Base-by-base conservation (phyloP, 1,139 yeast genomes). In the Taiozyma sp. region DNA sequence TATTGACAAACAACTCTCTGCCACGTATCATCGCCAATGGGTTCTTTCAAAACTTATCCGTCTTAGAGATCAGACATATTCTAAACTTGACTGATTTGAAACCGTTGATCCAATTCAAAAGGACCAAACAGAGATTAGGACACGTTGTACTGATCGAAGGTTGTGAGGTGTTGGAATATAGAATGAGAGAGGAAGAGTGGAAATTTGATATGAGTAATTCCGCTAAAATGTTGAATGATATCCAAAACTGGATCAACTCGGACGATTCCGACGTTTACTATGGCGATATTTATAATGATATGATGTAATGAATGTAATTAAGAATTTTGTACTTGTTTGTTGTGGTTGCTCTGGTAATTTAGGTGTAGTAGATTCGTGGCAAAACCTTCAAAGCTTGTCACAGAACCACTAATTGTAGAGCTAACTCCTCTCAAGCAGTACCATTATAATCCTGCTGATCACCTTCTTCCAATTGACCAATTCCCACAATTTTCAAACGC, bases 51-150 rank as follows among this genome's bases (percentile, higher is more conserved):
- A 74, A 74, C 47, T 67, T 91, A 47, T 75, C 84, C 3, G 97
- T 91, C 6, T 73, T 91, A 49, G 98, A 91, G 65, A 74, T 91
- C 39, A 73, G 95, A 52, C 82, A 83, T 52, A 75, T 88, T 53
- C 63, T 73, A 4, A 75, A 75, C 30, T 67, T 90, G 42, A 77
- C 81, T 4, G 76, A 85, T 52, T 74, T 88, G 67, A 72, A 70
- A 48, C 83, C 93, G 2, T 67, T 91, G 3, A 83, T 88, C 24
- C 76, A 77, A 57, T 89, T 83, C 71, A 85, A 83, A 62, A 73
- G 85, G 52, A 73, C 80, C 56, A 85, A 82, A 57, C 80, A 78
- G 52, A 68, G 72, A 39, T 66, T 67, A 44, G 80, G 80, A 8
- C 72, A 78, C 9, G 63, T 67, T 22, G 75, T 89, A 14, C 66